Conservation (phyloP, 1,284 basidiomycete species). For the Thelephora terrestris region DNA sequence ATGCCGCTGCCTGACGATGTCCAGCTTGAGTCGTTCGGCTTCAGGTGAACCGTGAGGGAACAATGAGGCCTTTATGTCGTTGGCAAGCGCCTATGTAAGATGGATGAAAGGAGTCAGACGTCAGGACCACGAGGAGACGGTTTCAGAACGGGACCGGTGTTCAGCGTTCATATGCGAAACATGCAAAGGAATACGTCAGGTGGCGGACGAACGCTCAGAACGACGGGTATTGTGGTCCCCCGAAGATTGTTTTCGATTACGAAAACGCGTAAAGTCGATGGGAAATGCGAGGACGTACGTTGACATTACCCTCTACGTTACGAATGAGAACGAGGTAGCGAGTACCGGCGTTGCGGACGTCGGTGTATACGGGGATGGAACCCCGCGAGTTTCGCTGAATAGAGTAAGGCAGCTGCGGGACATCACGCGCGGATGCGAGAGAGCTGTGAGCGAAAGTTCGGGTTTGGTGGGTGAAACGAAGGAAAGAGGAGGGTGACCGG, state of each 20-base stretch:
- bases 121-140: background rate
- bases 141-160: background rate
- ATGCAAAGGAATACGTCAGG: background rate
- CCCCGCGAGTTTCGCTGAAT: slow-evolving; percentile 54
- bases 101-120: slow-evolving; percentile 1
- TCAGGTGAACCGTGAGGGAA: slow-evolving; percentile 36
- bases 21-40: slow-evolving; percentile 35
- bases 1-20: slow-evolving; percentile 36
- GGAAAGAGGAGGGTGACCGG: background rate
- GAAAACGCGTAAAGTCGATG: slow-evolving; percentile 2
- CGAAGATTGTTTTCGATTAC: background rate
- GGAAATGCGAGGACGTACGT: slow-evolving; percentile 23
- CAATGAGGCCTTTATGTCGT: slow-evolving; percentile 37
- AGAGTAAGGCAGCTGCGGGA: slow-evolving; percentile 35
- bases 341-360: slow-evolving; percentile 54
- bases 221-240: background rate
- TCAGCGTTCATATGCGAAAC: background rate
- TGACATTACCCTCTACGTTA: slow-evolving; percentile 35
- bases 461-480: background rate
- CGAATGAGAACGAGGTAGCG: slow-evolving; percentile 38
- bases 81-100: slow-evolving; percentile 36
- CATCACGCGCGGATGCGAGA: slow-evolving; percentile 6
- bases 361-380: slow-evolving; percentile 62
- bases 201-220: too few relatives aligned
- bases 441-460: slow-evolving; percentile 2